Evolutionary conservation across 208 protist genomes (phyloP).

Genomic region (Wallacemonas sp.): DNA sequence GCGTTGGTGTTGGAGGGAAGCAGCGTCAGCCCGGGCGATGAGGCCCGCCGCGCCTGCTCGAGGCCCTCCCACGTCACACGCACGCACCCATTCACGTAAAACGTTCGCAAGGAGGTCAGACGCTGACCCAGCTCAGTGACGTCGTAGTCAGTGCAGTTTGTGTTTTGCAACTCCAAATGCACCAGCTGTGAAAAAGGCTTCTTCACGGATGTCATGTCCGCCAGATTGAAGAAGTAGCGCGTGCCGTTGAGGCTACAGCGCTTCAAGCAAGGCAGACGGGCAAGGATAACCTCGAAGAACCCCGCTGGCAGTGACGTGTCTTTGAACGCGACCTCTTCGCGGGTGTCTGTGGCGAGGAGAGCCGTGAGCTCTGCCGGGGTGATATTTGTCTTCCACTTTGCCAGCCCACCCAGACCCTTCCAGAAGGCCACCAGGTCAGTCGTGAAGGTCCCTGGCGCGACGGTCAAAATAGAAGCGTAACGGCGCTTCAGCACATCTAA

Average conservation of each 20-base stretch:
- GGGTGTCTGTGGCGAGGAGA: neutral
- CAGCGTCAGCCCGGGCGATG: neutral
- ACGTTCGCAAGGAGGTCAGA: neutral
- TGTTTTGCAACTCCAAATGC: conserved; percentile 1
- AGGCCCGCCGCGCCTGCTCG: neutral
- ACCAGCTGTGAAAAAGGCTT: neutral
- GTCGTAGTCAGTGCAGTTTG: conserved; percentile 6
- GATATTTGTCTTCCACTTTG: neutral
- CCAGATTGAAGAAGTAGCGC: neutral
- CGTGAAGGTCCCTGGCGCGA: neutral
- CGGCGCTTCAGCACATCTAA: neutral
- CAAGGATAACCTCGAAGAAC: neutral
- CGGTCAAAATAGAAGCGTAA: neutral
- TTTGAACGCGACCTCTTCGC: neutral
- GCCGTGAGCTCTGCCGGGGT: neutral
- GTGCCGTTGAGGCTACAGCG: conserved; percentile 4
- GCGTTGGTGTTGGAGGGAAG: neutral
- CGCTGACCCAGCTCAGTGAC: neutral
- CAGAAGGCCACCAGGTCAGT: neutral
- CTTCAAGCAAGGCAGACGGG: neutral
- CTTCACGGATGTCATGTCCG: neutral
- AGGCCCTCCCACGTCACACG: conserved; percentile 2
- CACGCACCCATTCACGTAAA: conserved; percentile 3
- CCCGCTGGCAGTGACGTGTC: neutral
- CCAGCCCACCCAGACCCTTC: neutral